Evolutionary conservation across 495 filamentous ascomycete species (phyloP).

Genomic region (Penicillium verhagenii): DNA sequence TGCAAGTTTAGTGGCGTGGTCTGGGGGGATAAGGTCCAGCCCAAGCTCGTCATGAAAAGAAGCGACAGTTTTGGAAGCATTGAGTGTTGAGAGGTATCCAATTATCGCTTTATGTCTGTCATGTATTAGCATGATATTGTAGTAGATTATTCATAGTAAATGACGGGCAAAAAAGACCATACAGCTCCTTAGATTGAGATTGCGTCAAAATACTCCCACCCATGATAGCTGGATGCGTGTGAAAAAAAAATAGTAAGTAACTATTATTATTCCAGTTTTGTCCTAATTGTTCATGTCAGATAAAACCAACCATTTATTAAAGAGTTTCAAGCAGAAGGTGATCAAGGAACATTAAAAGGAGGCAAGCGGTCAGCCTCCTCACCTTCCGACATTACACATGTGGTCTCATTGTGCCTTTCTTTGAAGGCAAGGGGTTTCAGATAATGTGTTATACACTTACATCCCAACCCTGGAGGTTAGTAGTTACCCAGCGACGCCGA

Average conservation of each 20-base stretch:
- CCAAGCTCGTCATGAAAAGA: constrained; percentile 2
- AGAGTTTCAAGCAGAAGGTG: too few species aligned
- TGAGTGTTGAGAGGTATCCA: constrained; percentile 8
- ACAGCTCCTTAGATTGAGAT: constrained; percentile 9
- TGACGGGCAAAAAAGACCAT: not conserved
- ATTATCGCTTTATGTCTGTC: constrained; percentile 13
- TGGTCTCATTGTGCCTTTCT: too few species aligned
- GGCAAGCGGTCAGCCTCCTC: not conserved
- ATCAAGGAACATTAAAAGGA: not conserved
- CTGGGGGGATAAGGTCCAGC: not conserved
- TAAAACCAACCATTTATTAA: not conserved
- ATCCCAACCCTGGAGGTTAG: too few species aligned
- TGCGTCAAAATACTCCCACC: constrained; percentile 2
- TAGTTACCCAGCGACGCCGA: too few species aligned
- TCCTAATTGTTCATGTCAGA: not conserved
- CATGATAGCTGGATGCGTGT: not conserved
- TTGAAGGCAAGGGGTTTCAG: not conserved
- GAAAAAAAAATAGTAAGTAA: not conserved
- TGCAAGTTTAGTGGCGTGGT: constrained; percentile 1
- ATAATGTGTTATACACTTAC: too few species aligned
- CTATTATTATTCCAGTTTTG: too few species aligned
- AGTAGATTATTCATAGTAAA: too few species aligned
- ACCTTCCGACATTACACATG: too few species aligned
- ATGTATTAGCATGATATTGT: not conserved
- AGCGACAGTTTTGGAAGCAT: not conserved